Evolutionary conservation across 495 filamentous ascomycete genomes (phyloP), one percentile per base, ranked within the genome.

Genomic region (Hypoxylon lienhwacheense): DNA sequence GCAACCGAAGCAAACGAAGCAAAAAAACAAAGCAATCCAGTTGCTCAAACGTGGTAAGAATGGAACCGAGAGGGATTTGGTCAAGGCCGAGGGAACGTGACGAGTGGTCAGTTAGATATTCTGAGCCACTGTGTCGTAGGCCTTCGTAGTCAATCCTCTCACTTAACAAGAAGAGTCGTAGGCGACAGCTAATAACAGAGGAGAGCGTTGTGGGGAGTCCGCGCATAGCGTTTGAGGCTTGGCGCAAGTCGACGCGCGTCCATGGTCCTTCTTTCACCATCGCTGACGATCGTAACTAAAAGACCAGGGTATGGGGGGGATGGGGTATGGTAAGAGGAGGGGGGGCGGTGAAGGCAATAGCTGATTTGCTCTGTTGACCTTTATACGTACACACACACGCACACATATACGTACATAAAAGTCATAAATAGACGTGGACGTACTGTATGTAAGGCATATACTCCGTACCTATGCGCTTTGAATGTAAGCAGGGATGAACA

Each of bases 191-290:
- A 21, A 20, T 22, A 12, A 20, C 26, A 39, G 55, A 44, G 35
- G 31, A 42, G 14, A 28, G 26, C 15, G 40, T 42, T 17, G 57
- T 59, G 55, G 55, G 55, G 55, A 60, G 39, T 54, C 56, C 50
- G 56, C 56, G 44, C 33, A 55, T 50, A 42, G 43, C 12, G 45
- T 25, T 2, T 33, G 26, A n/a, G 45, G 32, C 56, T 60, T 60
- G 56, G 56, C 56, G 34, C 56, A 60, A 26, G 46, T 54, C 40
- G 56, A 60, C 56, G 56, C 56, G 56, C 56, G 56, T 60, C 44
- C 56, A 40, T 21, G 33, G 21, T 50, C 46, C 35, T 55, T 24
- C 10, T 53, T n/a, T 43, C 31, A 28, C 43, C n/a, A 5, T 36
- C 11, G 41, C 32, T 49, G 28, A 53, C 17, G 29, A 6, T 21